Evolutionary conservation across 108 stramenopile species (phyloP), one percentile per base, ranked within the genome.

Genomic region (Pelagomonas calceolata): DNA sequence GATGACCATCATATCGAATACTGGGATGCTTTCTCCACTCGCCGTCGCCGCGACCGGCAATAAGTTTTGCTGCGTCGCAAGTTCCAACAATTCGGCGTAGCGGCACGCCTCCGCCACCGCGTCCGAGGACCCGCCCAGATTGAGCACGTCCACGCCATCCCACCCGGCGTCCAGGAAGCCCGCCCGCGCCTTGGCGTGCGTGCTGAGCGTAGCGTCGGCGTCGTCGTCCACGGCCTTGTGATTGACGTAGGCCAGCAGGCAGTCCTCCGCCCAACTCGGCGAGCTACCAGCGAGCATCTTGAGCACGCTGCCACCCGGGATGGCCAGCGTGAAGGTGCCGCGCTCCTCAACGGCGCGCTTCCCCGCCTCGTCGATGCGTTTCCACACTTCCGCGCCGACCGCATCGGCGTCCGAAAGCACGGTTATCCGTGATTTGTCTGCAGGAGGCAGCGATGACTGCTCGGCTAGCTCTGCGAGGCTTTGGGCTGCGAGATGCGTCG

Each of bases 261-360:
- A 88, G 32, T 84, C 78, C 4, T 71, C 36, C 9, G 79, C 80
- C 89, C 89, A 90, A 10, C 75, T 69, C 18, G 66, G 43, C 15
- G 29, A 10, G 14, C 78, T 68, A 3, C 77, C 37, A 4, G 73
- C 66, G n/a, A 91, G 74, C 70, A 91, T 85, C 72, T 87, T 88
- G 65, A 91, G 72, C 12, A 91, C 83, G 16, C 83, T 84, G 64
- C 90, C 90, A 31, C 90, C 90, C 4, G 90, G 90, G 67, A 91
- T 91, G 4, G 90, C 90, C 31, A 91, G 71, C 4, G 83, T 81
- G 82, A 90, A 90, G 39, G 9, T 5, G 39, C 51, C 51, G 51
- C 51, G 51, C 21, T 60, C 51, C 7, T 60, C 51, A 26, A 60
- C 29, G 51, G 51, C 51, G 51, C 51, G 51, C 21, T 26, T 16